A percentile compares a stretch with the other conserved stretches of the same genome.
Evolutionary conservation across 257 asterid species (phyloP).

Genomic region (Jacaranda mimosifolia): DNA sequence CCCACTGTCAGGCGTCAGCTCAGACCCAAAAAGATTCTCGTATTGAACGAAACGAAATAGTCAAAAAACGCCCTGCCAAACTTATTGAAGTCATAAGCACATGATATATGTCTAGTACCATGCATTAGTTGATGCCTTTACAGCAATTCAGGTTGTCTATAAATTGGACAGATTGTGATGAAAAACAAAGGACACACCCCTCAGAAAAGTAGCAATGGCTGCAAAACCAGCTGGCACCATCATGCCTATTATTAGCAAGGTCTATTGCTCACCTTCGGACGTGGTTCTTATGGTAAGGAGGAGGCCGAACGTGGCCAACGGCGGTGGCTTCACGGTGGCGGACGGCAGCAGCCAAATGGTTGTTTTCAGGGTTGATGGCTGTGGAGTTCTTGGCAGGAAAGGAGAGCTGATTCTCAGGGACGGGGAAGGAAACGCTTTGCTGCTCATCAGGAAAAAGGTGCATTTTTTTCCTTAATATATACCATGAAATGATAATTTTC

Average conservation of each 20-base stretch:
- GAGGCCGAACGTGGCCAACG: constrained; percentile 80
- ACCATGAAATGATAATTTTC: not conserved
- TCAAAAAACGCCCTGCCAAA: constrained; percentile 38
- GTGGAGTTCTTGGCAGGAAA: constrained; percentile 79
- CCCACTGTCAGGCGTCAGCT: not conserved
- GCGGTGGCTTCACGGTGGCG: constrained; percentile 84
- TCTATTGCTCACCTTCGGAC: constrained; percentile 67
- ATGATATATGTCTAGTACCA: not conserved
- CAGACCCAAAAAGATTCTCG: constrained; percentile 23
- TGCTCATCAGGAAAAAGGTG: constrained; percentile 80
- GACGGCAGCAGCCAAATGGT: constrained; percentile 51
- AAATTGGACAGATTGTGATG: constrained; percentile 30
- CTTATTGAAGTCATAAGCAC: constrained; percentile 17
- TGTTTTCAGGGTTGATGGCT: constrained; percentile 75
- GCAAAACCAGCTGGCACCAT: constrained; percentile 30
- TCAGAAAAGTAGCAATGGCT: constrained; percentile 38
- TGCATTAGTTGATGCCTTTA: not conserved
- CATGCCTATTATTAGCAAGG: constrained; percentile 73
- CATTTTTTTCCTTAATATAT: not conserved
- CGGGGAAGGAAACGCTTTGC: constrained; percentile 61
- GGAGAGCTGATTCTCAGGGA: constrained; percentile 68
- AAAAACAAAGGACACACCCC: not conserved
- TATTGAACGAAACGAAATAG: constrained; percentile 12
- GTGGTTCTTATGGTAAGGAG: constrained; percentile 66
- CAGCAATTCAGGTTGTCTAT: constrained; percentile 26